Evolutionary conservation across 495 filamentous ascomycete species (phyloP), one percentile per base, ranked within the genome.

Genomic region (Lentithecium fluviatile): DNA sequence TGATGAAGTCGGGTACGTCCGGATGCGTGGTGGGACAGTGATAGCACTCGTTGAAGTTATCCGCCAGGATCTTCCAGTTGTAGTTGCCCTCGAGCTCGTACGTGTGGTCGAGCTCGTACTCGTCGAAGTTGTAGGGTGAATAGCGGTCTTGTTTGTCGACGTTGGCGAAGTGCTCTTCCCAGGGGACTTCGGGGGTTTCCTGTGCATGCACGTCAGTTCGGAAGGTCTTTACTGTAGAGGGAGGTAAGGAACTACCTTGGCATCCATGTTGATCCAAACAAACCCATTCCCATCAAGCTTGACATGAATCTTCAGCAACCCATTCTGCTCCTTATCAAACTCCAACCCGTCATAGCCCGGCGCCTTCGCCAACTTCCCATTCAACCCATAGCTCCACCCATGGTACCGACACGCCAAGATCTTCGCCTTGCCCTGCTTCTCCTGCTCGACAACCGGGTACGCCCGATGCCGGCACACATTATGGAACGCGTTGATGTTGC

Each of bases 361-460:
- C 2, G 84, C 83, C 67, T 84, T 84, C 45, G 82, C 77, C 42
- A 86, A 69, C 34, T 78, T 75, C 17, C 84, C 83, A 38, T 69
- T 75, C 6, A 77, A 75, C 54, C 82, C 78, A 60, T 85, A 85
- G 34, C 77, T 80, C 83, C 84, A 87, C 20, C 83, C 83, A 67
- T 87, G 84, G 61, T 85, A 87, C 40, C 79, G 74, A 68, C 83
- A 87, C 1, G 76, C 71, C 10, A 85, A 76, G 56, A 84, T 78
- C 6, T 74, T 73, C 15, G 79, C 69, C 8, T 72, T 76, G 4
- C 83, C 83, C 7, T 69, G 56, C 8, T 77, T 73, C 38, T 78
- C 77, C 11, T 32, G 29, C 29, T 75, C 76, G 8, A 83, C 78
- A 20, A 85, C 75, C 6, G 81, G 80, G 66, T 78, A 83, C 24